phyloP scores from a whole-genome alignment of 306 rosid species.

The Biancaea sappan region DNA sequence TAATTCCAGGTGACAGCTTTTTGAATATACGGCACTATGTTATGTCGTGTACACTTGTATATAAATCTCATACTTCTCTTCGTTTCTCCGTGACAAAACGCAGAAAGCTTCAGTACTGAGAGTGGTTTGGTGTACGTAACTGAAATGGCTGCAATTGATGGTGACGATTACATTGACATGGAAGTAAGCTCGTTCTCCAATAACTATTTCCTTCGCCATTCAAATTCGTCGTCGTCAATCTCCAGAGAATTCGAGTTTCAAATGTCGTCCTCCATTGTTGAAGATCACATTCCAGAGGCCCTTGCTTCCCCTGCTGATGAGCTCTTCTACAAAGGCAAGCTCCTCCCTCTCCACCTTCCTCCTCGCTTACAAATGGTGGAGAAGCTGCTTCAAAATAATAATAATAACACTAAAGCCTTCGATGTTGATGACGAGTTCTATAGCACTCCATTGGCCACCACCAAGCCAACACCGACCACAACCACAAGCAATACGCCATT shows the following conservation, averaged over 20 bases:
- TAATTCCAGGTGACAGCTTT: constrained; percentile 33
- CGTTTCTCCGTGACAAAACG: constrained; percentile 41
- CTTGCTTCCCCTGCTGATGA: constrained; percentile 98
- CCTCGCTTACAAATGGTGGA: constrained; percentile 91
- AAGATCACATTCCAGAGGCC: constrained; percentile 52
- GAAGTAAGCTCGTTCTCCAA: constrained; percentile 70
- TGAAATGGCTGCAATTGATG: constrained; percentile 68
- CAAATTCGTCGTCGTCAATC: no score
- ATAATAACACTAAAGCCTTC: no score
- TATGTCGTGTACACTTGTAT: constrained; percentile 37
- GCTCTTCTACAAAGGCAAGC: constrained; percentile 98
- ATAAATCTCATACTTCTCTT: constrained; percentile 39
- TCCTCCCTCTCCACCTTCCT: constrained; percentile 97
- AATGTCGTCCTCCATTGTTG: constrained; percentile 78
- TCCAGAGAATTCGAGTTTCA: constrained; percentile 95
- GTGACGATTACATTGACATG: constrained; percentile 95
- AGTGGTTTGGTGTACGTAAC: constrained; percentile 1
- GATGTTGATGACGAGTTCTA: constrained; percentile 58
- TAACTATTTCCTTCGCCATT: constrained; percentile 48
- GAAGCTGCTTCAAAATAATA: constrained; percentile 68
- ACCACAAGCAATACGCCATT: constrained; percentile 61
- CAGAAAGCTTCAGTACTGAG: not conserved
- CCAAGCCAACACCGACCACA: constrained; percentile 66
- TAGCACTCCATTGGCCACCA: constrained; percentile 72
- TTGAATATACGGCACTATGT: constrained; percentile 11